phyloP scores from a whole-genome alignment of 2,329 filamentous ascomycete species.

The Fusarium sp. region DNA sequence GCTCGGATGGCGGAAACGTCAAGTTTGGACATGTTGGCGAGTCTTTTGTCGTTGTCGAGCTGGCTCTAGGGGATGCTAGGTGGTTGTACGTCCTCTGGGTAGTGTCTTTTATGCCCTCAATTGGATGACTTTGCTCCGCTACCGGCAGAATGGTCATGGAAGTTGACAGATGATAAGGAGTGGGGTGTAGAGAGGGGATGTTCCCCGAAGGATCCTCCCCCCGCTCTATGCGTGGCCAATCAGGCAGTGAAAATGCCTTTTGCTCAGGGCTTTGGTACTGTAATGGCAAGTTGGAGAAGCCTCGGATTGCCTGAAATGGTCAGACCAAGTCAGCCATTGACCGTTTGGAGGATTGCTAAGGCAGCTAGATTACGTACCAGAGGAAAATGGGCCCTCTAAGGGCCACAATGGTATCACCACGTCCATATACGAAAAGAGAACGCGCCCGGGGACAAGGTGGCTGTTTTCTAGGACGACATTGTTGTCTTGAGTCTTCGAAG shows the following conservation, averaged over 20 bases:
- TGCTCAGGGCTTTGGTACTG: background rate
- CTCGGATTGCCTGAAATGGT: background rate
- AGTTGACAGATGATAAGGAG: background rate
- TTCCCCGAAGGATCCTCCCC: background rate
- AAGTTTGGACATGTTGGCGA: background rate
- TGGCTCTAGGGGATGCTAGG: background rate
- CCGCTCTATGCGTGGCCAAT: background rate
- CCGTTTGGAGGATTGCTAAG: background rate
- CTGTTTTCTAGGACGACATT: too few species aligned
- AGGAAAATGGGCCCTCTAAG: too few species aligned
- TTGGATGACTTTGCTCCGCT: background rate
- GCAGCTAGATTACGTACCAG: too few species aligned
- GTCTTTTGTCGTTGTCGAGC: background rate
- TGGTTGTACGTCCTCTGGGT: background rate
- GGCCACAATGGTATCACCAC: too few species aligned
- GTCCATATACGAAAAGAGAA: too few species aligned
- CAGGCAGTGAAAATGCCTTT: background rate
- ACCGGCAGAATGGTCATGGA: background rate
- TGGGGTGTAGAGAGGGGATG: background rate
- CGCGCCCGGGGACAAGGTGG: too few species aligned
- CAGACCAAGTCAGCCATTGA: background rate
- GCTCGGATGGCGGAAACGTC: background rate
- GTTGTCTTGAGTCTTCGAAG: too few species aligned
- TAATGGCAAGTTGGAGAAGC: background rate
- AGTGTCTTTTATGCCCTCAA: background rate